Evolutionary conservation across 805 yeast species (phyloP).

Genomic region (Debaryomyces prosopidis): DNA sequence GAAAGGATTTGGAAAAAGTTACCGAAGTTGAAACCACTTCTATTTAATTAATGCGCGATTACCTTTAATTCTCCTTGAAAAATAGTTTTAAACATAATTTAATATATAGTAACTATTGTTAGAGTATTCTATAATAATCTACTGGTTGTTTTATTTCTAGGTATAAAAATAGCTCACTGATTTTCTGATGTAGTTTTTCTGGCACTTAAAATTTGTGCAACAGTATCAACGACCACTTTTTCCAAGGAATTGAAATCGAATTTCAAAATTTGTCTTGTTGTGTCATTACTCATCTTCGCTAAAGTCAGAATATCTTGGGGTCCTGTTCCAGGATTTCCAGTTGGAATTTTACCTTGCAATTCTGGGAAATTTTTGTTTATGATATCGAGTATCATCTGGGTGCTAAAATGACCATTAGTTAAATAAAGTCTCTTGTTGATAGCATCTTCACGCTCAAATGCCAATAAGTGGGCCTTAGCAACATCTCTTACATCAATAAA

Average conservation of each 20-base stretch:
- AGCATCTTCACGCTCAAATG: conserved; percentile 15
- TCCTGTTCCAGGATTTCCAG: conserved; percentile 7
- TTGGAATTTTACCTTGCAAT: conserved; percentile 16
- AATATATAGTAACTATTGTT: too few species aligned
- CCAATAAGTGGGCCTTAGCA: conserved; percentile 21
- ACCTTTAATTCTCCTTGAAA: too few species aligned
- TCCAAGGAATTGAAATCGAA: conserved; percentile 15
- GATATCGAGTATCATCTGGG: conserved; percentile 23
- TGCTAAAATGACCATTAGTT: conserved; percentile 15
- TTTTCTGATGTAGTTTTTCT: background rate
- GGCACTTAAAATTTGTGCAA: conserved; percentile 15
- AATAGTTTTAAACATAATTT: too few species aligned
- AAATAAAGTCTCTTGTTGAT: conserved; percentile 29
- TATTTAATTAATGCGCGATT: conserved; percentile 11
- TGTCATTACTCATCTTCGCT: conserved; percentile 28
- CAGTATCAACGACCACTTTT: conserved; percentile 16
- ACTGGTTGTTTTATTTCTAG: too few species aligned
- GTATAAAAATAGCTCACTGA: too few species aligned
- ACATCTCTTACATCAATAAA: conserved; percentile 24
- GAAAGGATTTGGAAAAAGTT: conserved; percentile 22
- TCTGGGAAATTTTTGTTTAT: conserved; percentile 21
- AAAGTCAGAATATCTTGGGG: conserved; percentile 19
- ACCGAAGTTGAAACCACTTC: conserved; percentile 31
- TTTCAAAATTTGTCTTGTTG: conserved; percentile 26
- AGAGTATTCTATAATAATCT: too few species aligned